These are phyloP conservation scores for Sphenostylis stenocarpa DNA, from an alignment of 306 rosid genomes.

Conservation along the genomic window DNA sequence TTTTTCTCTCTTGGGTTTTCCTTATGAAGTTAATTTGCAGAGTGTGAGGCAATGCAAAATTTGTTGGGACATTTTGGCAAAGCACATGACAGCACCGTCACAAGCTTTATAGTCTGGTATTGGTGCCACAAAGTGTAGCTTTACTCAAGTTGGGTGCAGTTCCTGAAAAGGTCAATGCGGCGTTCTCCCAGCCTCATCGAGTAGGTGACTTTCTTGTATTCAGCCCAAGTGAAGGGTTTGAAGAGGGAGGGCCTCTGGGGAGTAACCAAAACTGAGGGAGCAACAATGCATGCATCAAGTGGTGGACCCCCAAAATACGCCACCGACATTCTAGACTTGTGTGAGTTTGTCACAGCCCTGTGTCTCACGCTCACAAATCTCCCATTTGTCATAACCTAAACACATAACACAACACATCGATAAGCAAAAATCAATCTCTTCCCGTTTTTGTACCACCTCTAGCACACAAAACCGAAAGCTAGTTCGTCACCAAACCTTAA, in stretches of 20 bases:
- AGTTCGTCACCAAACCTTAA: slow-evolving; percentile 21
- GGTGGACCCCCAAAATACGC: slow-evolving; percentile 74
- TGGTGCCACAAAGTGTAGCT: not conserved
- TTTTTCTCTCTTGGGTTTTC: not conserved
- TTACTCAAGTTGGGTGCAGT: not conserved
- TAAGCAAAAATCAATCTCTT: slow-evolving; percentile 3
- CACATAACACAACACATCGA: not conserved
- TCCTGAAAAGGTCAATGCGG: slow-evolving; percentile 60
- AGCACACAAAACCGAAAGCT: not conserved
- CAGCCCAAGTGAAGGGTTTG: slow-evolving; percentile 76
- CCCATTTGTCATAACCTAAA: slow-evolving; percentile 80
- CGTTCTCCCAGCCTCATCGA: slow-evolving; percentile 64
- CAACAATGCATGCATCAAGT: slow-evolving; percentile 40
- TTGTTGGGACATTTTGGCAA: slow-evolving; percentile 21
- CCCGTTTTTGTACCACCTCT: slow-evolving; percentile 12
- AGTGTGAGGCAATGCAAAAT: not conserved
- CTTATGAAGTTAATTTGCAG: not conserved
- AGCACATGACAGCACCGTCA: not conserved
- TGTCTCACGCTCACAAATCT: slow-evolving; percentile 77
- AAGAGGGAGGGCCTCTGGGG: slow-evolving; percentile 49
- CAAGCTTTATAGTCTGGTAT: slow-evolving; percentile 13
- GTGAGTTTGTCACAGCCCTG: slow-evolving; percentile 58
- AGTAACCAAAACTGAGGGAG: slow-evolving; percentile 52
- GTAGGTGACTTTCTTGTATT: slow-evolving; percentile 62
- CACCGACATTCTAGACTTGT: slow-evolving; percentile 61